Base-by-base conservation (phyloP, 192 early-diverging fungal genomes). In the Backusella westeae region DNA sequence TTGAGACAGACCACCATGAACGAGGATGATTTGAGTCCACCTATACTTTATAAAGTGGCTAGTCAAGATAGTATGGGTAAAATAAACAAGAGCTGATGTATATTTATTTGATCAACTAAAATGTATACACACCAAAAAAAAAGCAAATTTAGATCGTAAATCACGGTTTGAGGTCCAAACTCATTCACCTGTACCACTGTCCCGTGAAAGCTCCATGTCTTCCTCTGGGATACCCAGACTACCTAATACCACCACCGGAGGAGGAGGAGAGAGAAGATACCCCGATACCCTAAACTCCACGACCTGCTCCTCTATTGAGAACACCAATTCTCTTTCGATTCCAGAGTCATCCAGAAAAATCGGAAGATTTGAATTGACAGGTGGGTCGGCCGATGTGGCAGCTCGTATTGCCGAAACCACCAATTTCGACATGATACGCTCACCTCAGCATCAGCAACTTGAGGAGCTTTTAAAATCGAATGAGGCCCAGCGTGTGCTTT, bases 121-220 rank as follows among this genome's bases (percentile, higher is more conserved):
- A 29, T 29, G 26, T 29, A 29, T 29, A 59, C 6, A 23, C 23
- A 23, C 23, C 23, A 23, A 59, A 59, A 26, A 59, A 26, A 26
- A 14, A 12, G n/a, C 10, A 59, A 59, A 8, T n/a, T 34, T 70
- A 81, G 82, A 84, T 32, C 74, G 82, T 44, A 84, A 76, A 74
- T 81, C 80, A 39, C 71, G 80, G 1, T 81, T 81, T 84, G 80
- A 84, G 63, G 67, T 84, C 34, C 65, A 59, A 69, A 53, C 23
- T 21, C 68, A 23, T 59, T 26, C 72, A 4, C 56, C 29, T 63
- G 38, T 56, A 29, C 72, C 71, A 41, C 72, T 75, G 10, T 79
- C 78, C 8, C 68, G 77, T 73, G 72, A 77, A 35, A 68, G 79
- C 10, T 77, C 72, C 3, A 8, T 71, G 8, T 66, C 79, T 12